Evolutionary conservation across 805 yeast species (phyloP).

Genomic region (Kodamaea hsintzibuensis): DNA sequence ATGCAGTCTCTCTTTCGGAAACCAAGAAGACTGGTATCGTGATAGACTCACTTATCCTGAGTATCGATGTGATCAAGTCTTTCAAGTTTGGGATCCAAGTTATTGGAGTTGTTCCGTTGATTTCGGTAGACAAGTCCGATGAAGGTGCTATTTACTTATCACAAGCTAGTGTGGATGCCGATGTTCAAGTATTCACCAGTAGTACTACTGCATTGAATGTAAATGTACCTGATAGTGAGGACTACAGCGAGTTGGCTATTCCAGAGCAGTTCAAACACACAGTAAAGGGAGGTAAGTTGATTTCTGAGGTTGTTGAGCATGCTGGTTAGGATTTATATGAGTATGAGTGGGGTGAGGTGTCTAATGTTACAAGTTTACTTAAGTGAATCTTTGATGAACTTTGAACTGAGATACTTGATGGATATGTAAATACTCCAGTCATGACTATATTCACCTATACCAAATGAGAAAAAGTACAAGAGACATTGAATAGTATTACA

Average conservation of each 20-base stretch:
- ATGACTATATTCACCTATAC: background rate
- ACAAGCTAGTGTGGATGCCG: constrained; percentile 67
- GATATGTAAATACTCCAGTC: too few relatives aligned
- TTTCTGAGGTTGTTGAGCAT: constrained; percentile 77
- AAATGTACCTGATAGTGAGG: constrained; percentile 73
- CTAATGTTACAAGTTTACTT: too few relatives aligned
- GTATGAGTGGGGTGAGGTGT: background rate
- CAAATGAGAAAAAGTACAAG: background rate
- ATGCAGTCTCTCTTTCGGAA: constrained; percentile 78
- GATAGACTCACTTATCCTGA: constrained; percentile 81
- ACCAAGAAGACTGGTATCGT: constrained; percentile 74
- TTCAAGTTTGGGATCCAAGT: constrained; percentile 82
- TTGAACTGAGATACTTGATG: too few relatives aligned
- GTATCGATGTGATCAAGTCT: constrained; percentile 84
- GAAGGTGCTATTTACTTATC: constrained; percentile 81
- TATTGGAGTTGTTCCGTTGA: constrained; percentile 76
- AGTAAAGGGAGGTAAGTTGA: constrained; percentile 59
- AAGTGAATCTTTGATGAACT: too few relatives aligned
- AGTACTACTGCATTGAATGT: constrained; percentile 84
- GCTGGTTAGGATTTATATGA: constrained; percentile 50
- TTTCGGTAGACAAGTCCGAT: constrained; percentile 86
- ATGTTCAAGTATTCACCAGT: constrained; percentile 69
- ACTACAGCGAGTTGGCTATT: constrained; percentile 75
- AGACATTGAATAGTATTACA: background rate
- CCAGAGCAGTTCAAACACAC: constrained; percentile 92